These are phyloP conservation scores for Penicillium nordicum DNA, from an alignment of 2,329 filamentous ascomycete genomes.

Conservation along the genomic window DNA sequence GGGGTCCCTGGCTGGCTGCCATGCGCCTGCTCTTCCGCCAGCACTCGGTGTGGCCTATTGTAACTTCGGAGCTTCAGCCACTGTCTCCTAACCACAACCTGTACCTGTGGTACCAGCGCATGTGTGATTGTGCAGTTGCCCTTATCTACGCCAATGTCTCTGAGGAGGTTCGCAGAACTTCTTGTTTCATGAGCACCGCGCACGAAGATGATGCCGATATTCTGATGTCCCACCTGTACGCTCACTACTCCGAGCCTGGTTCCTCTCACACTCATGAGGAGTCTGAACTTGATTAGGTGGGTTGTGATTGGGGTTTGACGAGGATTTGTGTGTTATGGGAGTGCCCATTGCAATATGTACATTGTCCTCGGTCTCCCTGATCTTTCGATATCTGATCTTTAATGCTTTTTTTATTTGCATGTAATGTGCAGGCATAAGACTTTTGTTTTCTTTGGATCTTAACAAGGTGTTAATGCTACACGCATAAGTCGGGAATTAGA, in stretches of 20 bases:
- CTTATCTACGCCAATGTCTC: slow-evolving; percentile 8
- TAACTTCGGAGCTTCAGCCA: neutral
- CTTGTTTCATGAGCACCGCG: neutral
- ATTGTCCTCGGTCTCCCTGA: neutral
- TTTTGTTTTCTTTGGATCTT: neutral
- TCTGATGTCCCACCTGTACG: slow-evolving; percentile 1
- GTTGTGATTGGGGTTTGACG: neutral
- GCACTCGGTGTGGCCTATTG: slow-evolving; percentile 8
- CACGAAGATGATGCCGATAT: neutral
- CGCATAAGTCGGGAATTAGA: neutral
- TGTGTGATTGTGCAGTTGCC: neutral
- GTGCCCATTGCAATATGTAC: neutral
- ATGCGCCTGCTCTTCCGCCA: slow-evolving; percentile 8
- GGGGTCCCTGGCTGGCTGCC: neutral
- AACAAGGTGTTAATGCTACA: neutral
- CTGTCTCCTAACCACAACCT: neutral
- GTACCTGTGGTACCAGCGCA: slow-evolving; percentile 8
- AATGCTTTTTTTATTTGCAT: neutral
- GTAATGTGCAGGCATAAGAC: neutral
- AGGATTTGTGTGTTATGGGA: neutral
- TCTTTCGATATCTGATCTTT: neutral
- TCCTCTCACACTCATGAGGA: neutral
- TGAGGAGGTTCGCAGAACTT: neutral
- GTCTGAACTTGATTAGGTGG: neutral
- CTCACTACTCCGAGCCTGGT: neutral